A percentile compares a stretch with the other conserved stretches of the same genome.
Conservation (phyloP, 2,329 filamentous ascomycete species). For the Rutstroemia sp. region DNA sequence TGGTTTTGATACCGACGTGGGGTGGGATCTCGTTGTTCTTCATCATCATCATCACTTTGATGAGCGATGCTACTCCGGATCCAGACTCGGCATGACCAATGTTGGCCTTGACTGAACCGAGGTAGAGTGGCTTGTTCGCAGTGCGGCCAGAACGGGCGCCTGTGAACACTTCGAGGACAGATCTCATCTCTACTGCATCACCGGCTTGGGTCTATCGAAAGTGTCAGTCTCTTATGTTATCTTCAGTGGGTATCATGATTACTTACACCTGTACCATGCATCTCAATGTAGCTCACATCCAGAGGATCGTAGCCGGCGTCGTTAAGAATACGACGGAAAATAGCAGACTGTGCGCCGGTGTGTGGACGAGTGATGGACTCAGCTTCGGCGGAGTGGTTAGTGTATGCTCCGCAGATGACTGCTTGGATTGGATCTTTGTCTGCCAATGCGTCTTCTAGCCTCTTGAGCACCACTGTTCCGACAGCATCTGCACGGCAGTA, state of each 20-base stretch:
- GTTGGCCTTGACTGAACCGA: neutral
- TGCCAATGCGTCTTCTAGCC: constrained; percentile 37
- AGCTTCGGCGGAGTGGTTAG: constrained; percentile 39
- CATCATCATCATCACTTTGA: constrained; percentile 21
- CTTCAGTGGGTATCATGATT: neutral
- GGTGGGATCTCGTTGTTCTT: constrained; percentile 13
- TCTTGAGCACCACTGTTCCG: constrained; percentile 51
- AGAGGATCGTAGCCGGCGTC: constrained; percentile 7
- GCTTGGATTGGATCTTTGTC: constrained; percentile 37
- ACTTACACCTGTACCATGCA: constrained; percentile 18
- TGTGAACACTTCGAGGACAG: neutral
- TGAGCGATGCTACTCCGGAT: constrained; percentile 21
- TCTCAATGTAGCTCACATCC: constrained; percentile 14
- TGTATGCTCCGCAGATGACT: constrained; percentile 34
- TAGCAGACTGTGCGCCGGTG: constrained; percentile 33
- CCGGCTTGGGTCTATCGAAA: neutral
- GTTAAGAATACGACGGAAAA: constrained; percentile 10
- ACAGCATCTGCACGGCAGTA: constrained; percentile 59
- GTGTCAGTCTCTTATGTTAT: neutral
- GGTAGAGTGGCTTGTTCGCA: neutral
- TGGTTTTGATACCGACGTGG: constrained; percentile 14
- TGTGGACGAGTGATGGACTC: constrained; percentile 38
- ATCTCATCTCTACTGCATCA: neutral
- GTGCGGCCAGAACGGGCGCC: neutral
- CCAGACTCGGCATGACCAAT: constrained; percentile 16